Evolutionary conservation across 352 stramenopile species (phyloP).

Genomic region (Phytopythium mirpurense): DNA sequence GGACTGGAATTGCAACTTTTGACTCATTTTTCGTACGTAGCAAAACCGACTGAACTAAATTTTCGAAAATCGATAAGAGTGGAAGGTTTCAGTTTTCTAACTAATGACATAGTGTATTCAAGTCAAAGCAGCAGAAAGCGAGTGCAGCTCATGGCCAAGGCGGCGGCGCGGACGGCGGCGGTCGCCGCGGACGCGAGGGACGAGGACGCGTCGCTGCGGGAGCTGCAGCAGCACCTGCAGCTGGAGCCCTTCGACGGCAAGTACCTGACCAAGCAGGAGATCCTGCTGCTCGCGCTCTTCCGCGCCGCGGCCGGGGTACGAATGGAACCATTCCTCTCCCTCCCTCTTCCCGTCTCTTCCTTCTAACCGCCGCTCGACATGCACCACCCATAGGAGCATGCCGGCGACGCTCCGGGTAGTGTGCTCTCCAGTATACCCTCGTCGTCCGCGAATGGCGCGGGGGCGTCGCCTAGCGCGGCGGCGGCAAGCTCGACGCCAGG

Average conservation of each 20-base stretch:
- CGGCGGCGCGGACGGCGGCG: constrained; percentile 11
- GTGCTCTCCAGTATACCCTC: constrained; percentile 10
- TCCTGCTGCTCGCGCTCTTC: constrained; percentile 66
- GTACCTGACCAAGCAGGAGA: constrained; percentile 79
- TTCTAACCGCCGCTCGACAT: background rate
- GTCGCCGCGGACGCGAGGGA: constrained; percentile 16
- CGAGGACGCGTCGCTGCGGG: constrained; percentile 34
- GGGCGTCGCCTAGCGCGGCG: constrained; percentile 11
- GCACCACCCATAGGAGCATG: background rate
- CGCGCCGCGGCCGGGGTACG: constrained; percentile 24
- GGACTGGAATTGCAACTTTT: constrained; percentile 1
- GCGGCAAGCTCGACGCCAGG: background rate
- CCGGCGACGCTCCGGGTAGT: constrained; percentile 1
- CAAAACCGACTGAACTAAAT: too few species aligned
- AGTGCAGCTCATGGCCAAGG: constrained; percentile 17
- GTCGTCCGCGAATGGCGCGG: constrained; percentile 5
- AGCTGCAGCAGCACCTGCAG: constrained; percentile 72
- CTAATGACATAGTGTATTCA: background rate
- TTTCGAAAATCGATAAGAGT: too few species aligned
- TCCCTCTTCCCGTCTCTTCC: too few species aligned
- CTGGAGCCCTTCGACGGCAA: constrained; percentile 60
- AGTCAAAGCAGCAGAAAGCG: background rate
- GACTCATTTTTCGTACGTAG: background rate
- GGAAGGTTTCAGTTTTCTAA: background rate
- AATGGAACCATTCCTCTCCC: too few species aligned